phyloP scores from a whole-genome alignment of 129 eudicot genomes.

The Tagetes patula region DNA sequence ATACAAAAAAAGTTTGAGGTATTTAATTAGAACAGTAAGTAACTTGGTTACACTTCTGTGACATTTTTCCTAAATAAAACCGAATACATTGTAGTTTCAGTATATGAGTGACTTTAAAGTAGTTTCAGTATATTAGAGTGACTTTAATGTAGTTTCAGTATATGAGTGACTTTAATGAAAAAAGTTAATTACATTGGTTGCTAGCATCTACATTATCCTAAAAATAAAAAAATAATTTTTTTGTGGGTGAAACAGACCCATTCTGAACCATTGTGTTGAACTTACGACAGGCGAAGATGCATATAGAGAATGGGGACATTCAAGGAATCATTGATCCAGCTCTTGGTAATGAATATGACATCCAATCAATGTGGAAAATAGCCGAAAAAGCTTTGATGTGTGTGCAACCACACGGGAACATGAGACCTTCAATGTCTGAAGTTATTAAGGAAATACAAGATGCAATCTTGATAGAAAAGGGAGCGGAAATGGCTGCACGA shows the following conservation, averaged over 20 bases:
- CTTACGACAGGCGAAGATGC: constrained; percentile 71
- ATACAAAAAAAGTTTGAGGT: too few relatives aligned
- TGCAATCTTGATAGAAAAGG: constrained; percentile 75
- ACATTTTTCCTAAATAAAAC: too few relatives aligned
- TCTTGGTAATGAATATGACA: constrained; percentile 65
- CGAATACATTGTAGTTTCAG: neutral
- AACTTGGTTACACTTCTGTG: too few relatives aligned
- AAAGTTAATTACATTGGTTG: neutral
- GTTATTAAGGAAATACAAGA: constrained; percentile 91
- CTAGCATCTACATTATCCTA: neutral
- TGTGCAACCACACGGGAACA: constrained; percentile 80
- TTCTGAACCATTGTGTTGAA: neutral
- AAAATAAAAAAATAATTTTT: too few relatives aligned
- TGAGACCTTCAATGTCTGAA: constrained; percentile 89
- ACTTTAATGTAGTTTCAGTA: neutral
- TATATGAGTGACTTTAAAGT: too few relatives aligned
- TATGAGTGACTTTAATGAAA: neutral
- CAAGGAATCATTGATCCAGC: constrained; percentile 91
- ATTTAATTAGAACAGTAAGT: too few relatives aligned
- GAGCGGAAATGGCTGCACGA: constrained; percentile 47
- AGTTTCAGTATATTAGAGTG: neutral
- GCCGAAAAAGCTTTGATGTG: constrained; percentile 91
- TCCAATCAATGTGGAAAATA: constrained; percentile 98
- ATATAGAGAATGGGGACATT: constrained; percentile 88
- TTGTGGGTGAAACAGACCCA: neutral